Percentiles rank a stretch among this genome's conserved stretches.
These are phyloP conservation scores for Malus sylvestris DNA, from an alignment of 306 rosid genomes.

Conservation along the genomic window DNA sequence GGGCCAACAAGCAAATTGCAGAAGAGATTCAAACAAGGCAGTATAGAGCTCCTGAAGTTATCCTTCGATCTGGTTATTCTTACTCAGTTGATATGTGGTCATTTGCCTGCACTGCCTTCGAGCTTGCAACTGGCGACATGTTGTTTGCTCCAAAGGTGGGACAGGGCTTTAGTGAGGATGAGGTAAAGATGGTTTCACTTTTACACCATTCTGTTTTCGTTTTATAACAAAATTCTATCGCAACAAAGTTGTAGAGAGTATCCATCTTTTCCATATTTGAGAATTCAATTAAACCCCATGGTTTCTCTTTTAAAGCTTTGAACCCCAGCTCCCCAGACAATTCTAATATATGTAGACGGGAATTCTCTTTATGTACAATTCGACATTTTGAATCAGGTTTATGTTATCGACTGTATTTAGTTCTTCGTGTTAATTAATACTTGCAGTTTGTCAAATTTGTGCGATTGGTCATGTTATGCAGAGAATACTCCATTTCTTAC, in stretches of 20 bases:
- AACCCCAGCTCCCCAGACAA: background rate
- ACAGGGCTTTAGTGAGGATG: conserved; percentile 83
- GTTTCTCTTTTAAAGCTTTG: background rate
- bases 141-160: conserved; percentile 78
- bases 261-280: background rate
- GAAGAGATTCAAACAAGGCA: conserved; percentile 95
- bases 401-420: background rate
- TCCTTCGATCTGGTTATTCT: conserved; percentile 75
- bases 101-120: conserved; percentile 84
- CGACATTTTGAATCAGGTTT: conserved; percentile 8
- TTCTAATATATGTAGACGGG: background rate
- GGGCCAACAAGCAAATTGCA: conserved; percentile 63
- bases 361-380: background rate
- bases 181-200: conserved; percentile 46
- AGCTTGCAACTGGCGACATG: conserved; percentile 98
- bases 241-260: background rate
- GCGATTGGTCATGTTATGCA: background rate
- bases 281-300: background rate
- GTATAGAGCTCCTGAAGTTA: conserved; percentile 94
- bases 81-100: conserved; percentile 94
- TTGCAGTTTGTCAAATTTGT: background rate
- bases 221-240: background rate
- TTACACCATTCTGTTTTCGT: background rate
- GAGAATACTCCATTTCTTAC: background rate
- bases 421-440: background rate